Evolutionary conservation across 2,329 filamentous ascomycete species (phyloP).

Genomic region (Penicillium aurantiogriseum): DNA sequence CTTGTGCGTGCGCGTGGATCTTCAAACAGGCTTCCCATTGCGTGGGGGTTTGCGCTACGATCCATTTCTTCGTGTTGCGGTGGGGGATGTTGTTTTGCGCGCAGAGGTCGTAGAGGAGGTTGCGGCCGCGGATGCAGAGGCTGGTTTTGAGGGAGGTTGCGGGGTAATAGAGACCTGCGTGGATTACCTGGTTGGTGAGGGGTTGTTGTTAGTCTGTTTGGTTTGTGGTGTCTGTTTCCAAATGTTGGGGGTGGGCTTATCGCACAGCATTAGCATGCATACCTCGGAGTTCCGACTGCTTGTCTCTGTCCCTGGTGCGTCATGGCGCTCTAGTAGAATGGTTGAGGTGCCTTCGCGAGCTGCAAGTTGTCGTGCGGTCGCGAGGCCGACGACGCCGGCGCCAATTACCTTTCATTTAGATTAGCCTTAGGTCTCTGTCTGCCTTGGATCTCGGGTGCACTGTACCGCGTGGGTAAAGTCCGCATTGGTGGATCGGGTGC

Average conservation of each 20-base stretch:
- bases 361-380: slow-evolving; percentile 72
- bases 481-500: slow-evolving; percentile 40
- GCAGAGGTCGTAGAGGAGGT: slow-evolving; percentile 79
- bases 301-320: slow-evolving; percentile 75
- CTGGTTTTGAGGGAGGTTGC: slow-evolving; percentile 71
- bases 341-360: slow-evolving; percentile 60
- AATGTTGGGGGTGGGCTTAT: not conserved
- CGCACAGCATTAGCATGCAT: slow-evolving; percentile 4
- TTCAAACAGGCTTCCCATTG: slow-evolving; percentile 62
- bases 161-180: slow-evolving; percentile 92
- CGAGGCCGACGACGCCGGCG: slow-evolving; percentile 74
- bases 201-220: not conserved
- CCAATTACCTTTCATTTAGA: slow-evolving; percentile 55
- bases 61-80: slow-evolving; percentile 83
- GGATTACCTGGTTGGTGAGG: slow-evolving; percentile 66
- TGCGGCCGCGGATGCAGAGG: slow-evolving; percentile 75
- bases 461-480: slow-evolving; percentile 63
- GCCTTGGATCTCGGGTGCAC: not conserved
- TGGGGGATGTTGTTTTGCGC: slow-evolving; percentile 64
- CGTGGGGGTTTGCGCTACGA: slow-evolving; percentile 76
- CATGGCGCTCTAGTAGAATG: slow-evolving; percentile 77
- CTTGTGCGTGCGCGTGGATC: slow-evolving; percentile 54
- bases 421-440: not conserved
- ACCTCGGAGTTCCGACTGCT: slow-evolving; percentile 87
- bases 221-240: not conserved